Conservation (phyloP, 108 stramenopile species). For the Nannochloropsis gaditana region DNA sequence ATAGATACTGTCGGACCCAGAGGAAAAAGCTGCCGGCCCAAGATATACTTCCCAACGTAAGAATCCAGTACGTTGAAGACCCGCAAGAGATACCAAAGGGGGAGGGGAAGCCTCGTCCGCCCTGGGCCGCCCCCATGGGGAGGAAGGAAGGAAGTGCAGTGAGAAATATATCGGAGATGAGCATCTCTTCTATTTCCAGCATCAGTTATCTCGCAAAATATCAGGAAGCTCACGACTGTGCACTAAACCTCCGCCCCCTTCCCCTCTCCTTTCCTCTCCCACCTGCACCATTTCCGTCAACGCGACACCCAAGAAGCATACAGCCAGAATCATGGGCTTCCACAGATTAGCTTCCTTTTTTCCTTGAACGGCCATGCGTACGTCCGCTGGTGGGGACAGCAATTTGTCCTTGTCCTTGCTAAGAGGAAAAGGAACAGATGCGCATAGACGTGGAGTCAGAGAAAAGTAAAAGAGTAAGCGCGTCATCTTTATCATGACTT, state of each 20-base stretch:
- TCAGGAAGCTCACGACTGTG: not conserved
- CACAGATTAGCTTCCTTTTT: not conserved
- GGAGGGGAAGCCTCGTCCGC: not conserved
- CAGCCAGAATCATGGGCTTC: no score
- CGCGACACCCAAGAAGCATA: no score
- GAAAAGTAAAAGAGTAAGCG: no score
- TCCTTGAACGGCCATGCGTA: not conserved
- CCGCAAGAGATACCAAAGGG: conserved; percentile 19
- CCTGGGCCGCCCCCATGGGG: not conserved
- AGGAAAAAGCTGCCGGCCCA: not conserved
- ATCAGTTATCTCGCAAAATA: not conserved
- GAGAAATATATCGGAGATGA: not conserved
- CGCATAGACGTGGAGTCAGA: no score
- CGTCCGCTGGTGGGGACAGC: no score
- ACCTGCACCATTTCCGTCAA: not conserved
- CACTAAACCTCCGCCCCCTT: not conserved
- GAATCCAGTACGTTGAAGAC: not conserved
- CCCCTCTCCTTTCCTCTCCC: not conserved
- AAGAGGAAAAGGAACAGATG: no score
- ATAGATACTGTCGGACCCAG: not conserved
- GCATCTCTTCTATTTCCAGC: not conserved
- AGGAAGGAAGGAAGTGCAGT: not conserved
- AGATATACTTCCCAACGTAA: not conserved
- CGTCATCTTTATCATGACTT: no score
- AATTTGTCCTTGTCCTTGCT: no score